These are phyloP conservation scores for Lactarius evosmus DNA, from an alignment of 768 basidiomycete species.

Conservation along the genomic window DNA sequence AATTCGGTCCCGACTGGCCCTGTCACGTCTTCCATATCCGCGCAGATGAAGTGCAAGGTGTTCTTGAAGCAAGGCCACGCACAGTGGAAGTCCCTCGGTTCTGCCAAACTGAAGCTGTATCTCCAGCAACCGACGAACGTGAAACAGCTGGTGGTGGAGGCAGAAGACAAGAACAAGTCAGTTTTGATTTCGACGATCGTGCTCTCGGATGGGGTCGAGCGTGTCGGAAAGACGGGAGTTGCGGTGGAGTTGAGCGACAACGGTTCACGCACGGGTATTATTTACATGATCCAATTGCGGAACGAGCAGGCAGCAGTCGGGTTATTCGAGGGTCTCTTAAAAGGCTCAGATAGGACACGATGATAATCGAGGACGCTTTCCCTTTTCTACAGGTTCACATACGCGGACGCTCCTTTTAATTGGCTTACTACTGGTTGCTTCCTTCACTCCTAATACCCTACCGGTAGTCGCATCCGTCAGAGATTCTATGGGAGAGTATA, in stretches of 20 bases:
- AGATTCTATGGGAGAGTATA: slow-evolving; percentile 6
- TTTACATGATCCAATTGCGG: slow-evolving; percentile 96
- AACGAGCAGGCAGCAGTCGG: slow-evolving; percentile 84
- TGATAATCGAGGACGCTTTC: slow-evolving; percentile 13
- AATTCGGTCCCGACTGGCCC: slow-evolving; percentile 55
- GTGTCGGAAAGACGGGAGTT: slow-evolving; percentile 98
- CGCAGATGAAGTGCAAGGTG: slow-evolving; percentile 97
- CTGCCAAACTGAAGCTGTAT: slow-evolving; percentile 85
- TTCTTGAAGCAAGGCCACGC: slow-evolving; percentile 93
- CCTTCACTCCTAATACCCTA: slow-evolving; percentile 18
- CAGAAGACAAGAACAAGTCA: slow-evolving; percentile 69
- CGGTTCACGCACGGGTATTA: slow-evolving; percentile 86
- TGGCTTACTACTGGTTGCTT: slow-evolving; percentile 11
- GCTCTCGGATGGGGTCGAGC: slow-evolving; percentile 91
- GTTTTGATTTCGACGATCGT: slow-evolving; percentile 94
- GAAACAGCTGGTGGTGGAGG: slow-evolving; percentile 95
- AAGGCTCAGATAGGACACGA: slow-evolving; percentile 73
- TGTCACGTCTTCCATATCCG: slow-evolving; percentile 71
- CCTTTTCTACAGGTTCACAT: not conserved
- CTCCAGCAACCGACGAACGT: slow-evolving; percentile 79
- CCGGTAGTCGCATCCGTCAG: slow-evolving; percentile 22
- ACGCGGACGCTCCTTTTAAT: not conserved
- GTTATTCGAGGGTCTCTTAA: slow-evolving; percentile 81
- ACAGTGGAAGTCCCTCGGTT: slow-evolving; percentile 96
- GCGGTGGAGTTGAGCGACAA: slow-evolving; percentile 93